phyloP scores from a whole-genome alignment of 768 basidiomycete genomes.

The Omphalotus guepiniiformis region DNA sequence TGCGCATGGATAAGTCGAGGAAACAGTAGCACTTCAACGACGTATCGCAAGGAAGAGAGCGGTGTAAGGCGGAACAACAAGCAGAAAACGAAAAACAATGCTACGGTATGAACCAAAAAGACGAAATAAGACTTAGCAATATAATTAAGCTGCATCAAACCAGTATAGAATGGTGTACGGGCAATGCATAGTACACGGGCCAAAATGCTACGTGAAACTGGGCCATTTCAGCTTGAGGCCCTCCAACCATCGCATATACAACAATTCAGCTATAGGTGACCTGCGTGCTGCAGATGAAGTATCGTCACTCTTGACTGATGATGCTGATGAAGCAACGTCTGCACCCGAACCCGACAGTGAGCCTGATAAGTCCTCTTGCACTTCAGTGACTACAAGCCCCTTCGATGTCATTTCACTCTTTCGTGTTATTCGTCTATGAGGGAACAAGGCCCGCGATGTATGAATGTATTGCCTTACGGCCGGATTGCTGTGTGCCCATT shows the following conservation, averaged over 20 bases:
- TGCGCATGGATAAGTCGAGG: not conserved
- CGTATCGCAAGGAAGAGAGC: not conserved
- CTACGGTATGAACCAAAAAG: not conserved
- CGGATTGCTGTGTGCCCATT: slow-evolving; percentile 50
- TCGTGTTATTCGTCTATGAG: slow-evolving; percentile 72
- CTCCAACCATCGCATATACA: slow-evolving; percentile 97
- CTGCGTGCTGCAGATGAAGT: slow-evolving; percentile 50
- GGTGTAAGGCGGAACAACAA: not conserved
- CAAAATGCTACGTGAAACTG: slow-evolving; percentile 43
- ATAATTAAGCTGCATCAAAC: not conserved
- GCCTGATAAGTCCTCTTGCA: slow-evolving; percentile 65
- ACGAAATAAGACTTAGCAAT: not conserved
- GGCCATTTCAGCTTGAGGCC: slow-evolving; percentile 91
- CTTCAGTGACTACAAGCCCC: slow-evolving; percentile 80
- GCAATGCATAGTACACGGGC: not conserved
- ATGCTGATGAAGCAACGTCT: slow-evolving; percentile 15
- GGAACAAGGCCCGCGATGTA: slow-evolving; percentile 75
- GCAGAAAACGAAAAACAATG: not conserved
- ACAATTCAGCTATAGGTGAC: slow-evolving; percentile 90
- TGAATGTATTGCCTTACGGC: slow-evolving; percentile 81
- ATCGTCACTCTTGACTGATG: slow-evolving; percentile 32
- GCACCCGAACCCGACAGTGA: slow-evolving; percentile 36
- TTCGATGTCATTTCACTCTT: slow-evolving; percentile 83
- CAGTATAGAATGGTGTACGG: not conserved
- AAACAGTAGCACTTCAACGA: not conserved